Conservation (phyloP, 2,329 filamentous ascomycete genomes). For the Xylariomycetidae sp. region DNA sequence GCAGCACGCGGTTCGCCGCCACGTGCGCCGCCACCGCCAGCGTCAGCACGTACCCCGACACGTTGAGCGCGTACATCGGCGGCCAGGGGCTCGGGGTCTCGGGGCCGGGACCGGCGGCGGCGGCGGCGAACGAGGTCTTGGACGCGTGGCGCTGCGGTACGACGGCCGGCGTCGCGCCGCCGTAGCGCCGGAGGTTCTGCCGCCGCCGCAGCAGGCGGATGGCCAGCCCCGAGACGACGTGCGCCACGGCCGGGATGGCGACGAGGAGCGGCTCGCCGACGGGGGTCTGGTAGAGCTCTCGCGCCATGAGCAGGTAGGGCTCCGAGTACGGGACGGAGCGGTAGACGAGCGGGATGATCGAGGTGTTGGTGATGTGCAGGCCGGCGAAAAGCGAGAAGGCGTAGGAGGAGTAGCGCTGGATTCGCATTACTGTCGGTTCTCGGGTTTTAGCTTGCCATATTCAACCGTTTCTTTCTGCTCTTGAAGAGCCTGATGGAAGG, state of each 20-base stretch:
- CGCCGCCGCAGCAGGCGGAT: conserved; percentile 69
- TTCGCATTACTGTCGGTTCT: conserved; percentile 35
- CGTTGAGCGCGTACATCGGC: conserved; percentile 59
- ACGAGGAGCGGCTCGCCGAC: conserved; percentile 76
- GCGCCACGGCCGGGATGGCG: conserved; percentile 64
- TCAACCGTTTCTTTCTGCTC: not conserved
- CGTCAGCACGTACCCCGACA: conserved; percentile 65
- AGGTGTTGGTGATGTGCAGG: conserved; percentile 76
- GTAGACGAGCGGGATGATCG: conserved; percentile 70
- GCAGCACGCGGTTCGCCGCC: conserved; percentile 69
- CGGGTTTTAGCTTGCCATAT: conserved; percentile 2
- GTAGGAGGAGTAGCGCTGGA: conserved; percentile 88
- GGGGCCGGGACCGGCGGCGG: conserved; percentile 7
- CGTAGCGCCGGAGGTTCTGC: conserved; percentile 76
- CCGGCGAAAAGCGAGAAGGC: conserved; percentile 70
- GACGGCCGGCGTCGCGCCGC: conserved; percentile 56
- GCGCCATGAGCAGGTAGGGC: conserved; percentile 80
- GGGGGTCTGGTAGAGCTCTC: conserved; percentile 85
- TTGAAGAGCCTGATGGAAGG: not conserved
- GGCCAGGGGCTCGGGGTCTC: conserved; percentile 53
- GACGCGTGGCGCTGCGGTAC: conserved; percentile 30
- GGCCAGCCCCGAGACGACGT: conserved; percentile 70
- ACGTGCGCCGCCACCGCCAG: conserved; percentile 65
- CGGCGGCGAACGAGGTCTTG: conserved; percentile 1
- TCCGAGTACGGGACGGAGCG: conserved; percentile 70